Base-by-base conservation (phyloP, 768 basidiomycete species). In the Termitomyces sp. region DNA sequence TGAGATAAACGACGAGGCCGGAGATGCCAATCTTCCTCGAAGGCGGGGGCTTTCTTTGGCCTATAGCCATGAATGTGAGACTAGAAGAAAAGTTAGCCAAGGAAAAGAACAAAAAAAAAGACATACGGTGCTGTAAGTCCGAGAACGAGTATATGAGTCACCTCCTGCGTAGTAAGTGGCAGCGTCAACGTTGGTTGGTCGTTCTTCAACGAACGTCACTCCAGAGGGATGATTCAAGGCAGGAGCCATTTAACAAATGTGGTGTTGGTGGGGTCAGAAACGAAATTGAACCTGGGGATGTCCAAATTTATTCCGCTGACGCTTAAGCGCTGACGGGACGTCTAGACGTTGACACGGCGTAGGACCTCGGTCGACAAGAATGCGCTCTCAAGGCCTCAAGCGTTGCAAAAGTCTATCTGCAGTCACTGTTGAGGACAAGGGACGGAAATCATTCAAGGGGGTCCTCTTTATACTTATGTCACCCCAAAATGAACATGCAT, bases 91-190 rank as follows among this genome's bases (percentile, higher is more conserved):
- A 19, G 39, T 41, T 54, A 59, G 52, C 32, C 56, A 54, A 55
- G 39, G 39, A 30, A 27, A 56, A 35, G 45, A 43, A 51, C 41
- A 23, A 45, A 54, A 44, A n/a, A 50, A 34, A 57, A 57, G 32
- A 71, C 86, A 62, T 73, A 94, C 94, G 59, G 84, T 84, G 61
- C 91, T 94, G 70, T 94, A 97, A 0, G 94, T 96, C 66, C 94
- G 79, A 17, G 88, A 85, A 63, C 93, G 87, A 68, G 85, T 84
- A 70, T 85, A 88, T 3, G 85, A 78, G 66, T 96, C 89, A 43
- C 79, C 80, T 19, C 86, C 85, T 42, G 89, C 90, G 62, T 96
- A 96, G 74, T 94, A 94, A 9, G 83, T 81, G 23, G 84, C 79
- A 9, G 92, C 84, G 53, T 95, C 92, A 51, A 78, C 76, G 62